phyloP scores from a whole-genome alignment of 2,329 filamentous ascomycete genomes.

The Nemania diffusa region DNA sequence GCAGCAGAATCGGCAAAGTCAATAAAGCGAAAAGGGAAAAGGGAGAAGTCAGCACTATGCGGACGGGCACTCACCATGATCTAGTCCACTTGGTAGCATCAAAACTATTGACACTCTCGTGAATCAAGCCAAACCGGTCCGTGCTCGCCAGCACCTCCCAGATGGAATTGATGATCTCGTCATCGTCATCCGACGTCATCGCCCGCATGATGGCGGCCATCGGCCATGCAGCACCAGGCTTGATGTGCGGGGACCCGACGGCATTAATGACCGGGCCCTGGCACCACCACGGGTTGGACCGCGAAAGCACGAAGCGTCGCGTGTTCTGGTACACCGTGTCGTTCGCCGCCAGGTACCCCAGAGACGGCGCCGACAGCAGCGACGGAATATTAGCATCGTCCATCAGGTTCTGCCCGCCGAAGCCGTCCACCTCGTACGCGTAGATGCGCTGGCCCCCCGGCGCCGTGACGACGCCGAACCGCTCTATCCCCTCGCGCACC shows the following conservation, averaged over 20 bases:
- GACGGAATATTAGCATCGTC: conserved; percentile 78
- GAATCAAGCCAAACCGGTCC: conserved; percentile 78
- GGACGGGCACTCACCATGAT: conserved; percentile 53
- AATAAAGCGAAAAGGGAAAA: too few species aligned
- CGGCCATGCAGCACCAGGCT: conserved; percentile 66
- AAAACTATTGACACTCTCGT: conserved; percentile 81
- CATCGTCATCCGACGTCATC: conserved; percentile 73
- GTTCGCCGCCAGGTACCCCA: conserved; percentile 67
- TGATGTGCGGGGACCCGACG: conserved; percentile 76
- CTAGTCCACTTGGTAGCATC: conserved; percentile 58
- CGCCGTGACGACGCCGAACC: conserved; percentile 71
- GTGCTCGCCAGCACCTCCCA: conserved; percentile 73
- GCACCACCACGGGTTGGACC: conserved; percentile 82
- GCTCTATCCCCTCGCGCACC: conserved; percentile 74
- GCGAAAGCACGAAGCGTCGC: conserved; percentile 78
- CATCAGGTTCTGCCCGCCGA: conserved; percentile 73
- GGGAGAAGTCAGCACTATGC: neutral
- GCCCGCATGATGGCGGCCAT: conserved; percentile 66
- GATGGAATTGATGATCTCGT: conserved; percentile 77
- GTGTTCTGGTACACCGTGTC: conserved; percentile 81
- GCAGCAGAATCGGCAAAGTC: neutral
- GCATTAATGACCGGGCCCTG: conserved; percentile 73
- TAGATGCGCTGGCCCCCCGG: conserved; percentile 65
- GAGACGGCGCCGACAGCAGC: conserved; percentile 71
- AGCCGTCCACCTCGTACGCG: conserved; percentile 81